These are phyloP conservation scores for Yarrowia sp. DNA, from an alignment of 805 yeast species.

Conservation along the genomic window DNA sequence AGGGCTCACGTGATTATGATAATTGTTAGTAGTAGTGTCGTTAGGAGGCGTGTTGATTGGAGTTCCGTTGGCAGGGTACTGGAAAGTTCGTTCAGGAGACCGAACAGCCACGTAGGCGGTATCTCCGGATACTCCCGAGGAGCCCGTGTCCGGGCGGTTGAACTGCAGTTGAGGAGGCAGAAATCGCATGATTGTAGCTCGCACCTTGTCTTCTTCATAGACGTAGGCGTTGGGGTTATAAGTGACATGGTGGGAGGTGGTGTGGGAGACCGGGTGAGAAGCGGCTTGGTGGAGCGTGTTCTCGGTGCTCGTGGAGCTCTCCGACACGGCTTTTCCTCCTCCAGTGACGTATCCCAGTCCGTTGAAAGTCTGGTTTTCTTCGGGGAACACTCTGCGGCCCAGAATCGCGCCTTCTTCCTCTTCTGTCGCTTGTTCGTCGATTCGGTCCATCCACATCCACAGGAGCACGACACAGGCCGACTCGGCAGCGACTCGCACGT, in stretches of 20 bases:
- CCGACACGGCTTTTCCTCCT: slow-evolving; percentile 6
- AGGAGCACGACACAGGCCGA: slow-evolving; percentile 22
- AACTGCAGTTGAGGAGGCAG: slow-evolving; percentile 5
- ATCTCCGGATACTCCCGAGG: slow-evolving; percentile 15
- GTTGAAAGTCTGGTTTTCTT: slow-evolving; percentile 19
- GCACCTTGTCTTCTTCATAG: slow-evolving; percentile 27
- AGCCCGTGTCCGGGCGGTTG: slow-evolving; percentile 2
- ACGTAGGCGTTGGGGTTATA: slow-evolving; percentile 13
- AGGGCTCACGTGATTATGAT: background rate
- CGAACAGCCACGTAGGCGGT: slow-evolving; percentile 10
- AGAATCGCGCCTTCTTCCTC: slow-evolving; percentile 31
- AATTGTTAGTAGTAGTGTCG: background rate
- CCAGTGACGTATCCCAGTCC: slow-evolving; percentile 2
- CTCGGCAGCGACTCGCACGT: slow-evolving; percentile 25
- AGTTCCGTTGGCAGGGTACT: slow-evolving; percentile 6
- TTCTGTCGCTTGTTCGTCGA: slow-evolving; percentile 15
- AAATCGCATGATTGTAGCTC: slow-evolving; percentile 21
- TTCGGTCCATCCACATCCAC: slow-evolving; percentile 28
- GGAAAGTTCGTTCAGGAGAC: slow-evolving; percentile 13
- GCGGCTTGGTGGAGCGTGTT: slow-evolving; percentile 4
- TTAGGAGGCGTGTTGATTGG: slow-evolving; percentile 9
- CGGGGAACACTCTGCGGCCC: slow-evolving; percentile 18
- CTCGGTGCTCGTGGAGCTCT: background rate
- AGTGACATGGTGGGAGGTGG: background rate
- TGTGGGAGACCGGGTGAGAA: slow-evolving; percentile 1